Base-by-base conservation (phyloP, 495 filamentous ascomycete genomes). In the Pseudotulostoma volvatum region DNA sequence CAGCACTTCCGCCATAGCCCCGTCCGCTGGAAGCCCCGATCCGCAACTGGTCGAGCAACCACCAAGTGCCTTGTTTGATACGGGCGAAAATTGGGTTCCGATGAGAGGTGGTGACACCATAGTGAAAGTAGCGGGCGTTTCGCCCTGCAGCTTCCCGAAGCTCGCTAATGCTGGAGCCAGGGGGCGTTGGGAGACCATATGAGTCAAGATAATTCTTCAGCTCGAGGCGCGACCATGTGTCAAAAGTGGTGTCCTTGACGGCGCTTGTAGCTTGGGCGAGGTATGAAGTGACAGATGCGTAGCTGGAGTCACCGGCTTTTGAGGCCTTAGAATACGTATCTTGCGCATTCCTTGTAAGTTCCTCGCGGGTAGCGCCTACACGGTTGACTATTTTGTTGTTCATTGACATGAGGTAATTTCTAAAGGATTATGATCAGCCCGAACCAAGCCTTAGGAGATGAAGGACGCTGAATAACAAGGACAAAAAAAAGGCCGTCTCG, bases 161-260 rank as follows among this genome's bases (percentile, higher is more conserved):
- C 45, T 80, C 65, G 43, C 81, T 77, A 38, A 71, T 54, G 36
- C 57, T 76, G 23, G 73, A 75, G 19, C 79, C 80, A 56, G 84
- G 80, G 33, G 79, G 80, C 32, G 69, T 72, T 8, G 75, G 70
- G 43, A 88, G 66, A 30, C 82, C 83, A 48, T 86, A 88, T 36
- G 74, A 79, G 53, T 88, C 83, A 9, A 88, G 68, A 44, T 85
- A 88, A 9, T 70, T 60, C 64, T 88, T 88, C 38, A 93, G 63
- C 14, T 93, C 84, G 11, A 72, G 77, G 19, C 76, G 75, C 37
- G 81, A 81, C 84, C 84, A 93, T 1, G 73, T 77, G 34, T 90
- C 77, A 45, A 90, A 90, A 3, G 74, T 68, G 13, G 55, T 57
- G 13, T 78, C 71, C 63, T 86, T 88, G 33, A 69, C 79, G 3